Percentiles rank a stretch among this genome's conserved stretches.
phyloP scores from a whole-genome alignment of 2,329 filamentous ascomycete genomes.

The Colletotrichum godetiae region DNA sequence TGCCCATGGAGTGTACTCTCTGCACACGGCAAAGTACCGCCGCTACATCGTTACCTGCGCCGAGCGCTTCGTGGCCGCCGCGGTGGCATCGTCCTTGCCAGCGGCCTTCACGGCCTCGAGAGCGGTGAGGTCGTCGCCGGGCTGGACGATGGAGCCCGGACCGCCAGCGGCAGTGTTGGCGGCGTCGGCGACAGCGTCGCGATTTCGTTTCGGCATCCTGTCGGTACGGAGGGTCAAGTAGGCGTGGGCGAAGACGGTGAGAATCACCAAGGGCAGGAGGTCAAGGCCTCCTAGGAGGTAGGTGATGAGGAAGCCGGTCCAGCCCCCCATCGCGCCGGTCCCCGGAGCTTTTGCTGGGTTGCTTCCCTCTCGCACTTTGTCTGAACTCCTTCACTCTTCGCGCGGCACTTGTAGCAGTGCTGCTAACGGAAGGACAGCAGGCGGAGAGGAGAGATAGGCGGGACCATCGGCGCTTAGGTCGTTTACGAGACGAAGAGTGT shows the following conservation, averaged over 20 bases:
- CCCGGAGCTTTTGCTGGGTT: constrained; percentile 15
- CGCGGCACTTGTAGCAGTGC: constrained; percentile 25
- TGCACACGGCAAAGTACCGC: constrained; percentile 93
- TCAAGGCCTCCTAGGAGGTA: constrained; percentile 90
- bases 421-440: constrained; percentile 23
- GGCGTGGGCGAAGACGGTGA: constrained; percentile 71
- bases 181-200: constrained; percentile 46
- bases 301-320: constrained; percentile 72
- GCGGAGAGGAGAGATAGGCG: constrained; percentile 3
- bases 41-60: constrained; percentile 77
- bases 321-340: constrained; percentile 59
- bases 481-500: not conserved
- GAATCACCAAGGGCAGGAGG: constrained; percentile 79
- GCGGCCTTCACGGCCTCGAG: constrained; percentile 69
- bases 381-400: constrained; percentile 2
- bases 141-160: constrained; percentile 56
- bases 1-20: constrained; percentile 90
- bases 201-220: constrained; percentile 49
- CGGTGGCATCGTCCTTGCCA: constrained; percentile 63
- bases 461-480: constrained; percentile 30
- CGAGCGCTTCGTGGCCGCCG: constrained; percentile 59
- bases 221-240: constrained; percentile 74
- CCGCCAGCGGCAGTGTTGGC: constrained; percentile 46
- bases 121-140: constrained; percentile 72
- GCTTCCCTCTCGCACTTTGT: not conserved